A percentile compares a stretch with the other conserved stretches of the same genome.
Evolutionary conservation across 73 alveolate genomes (phyloP).

Genomic region (Paramecium octaurelia): DNA sequence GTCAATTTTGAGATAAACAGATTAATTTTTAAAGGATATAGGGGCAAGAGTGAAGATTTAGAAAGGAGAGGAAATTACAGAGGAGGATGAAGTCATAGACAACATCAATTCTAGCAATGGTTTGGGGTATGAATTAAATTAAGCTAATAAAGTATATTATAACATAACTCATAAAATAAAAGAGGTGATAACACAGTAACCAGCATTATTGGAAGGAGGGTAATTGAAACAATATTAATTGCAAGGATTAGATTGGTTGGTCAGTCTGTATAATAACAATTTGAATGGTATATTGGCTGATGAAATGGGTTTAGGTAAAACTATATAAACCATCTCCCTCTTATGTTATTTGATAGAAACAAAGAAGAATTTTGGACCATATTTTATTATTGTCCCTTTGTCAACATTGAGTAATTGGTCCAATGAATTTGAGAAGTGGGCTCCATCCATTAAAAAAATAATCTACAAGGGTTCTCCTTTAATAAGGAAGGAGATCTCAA

Average conservation of each 20-base stretch:
- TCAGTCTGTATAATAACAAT: conserved; percentile 92
- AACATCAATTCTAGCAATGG: conserved; percentile 61
- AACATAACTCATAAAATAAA: conserved; percentile 90
- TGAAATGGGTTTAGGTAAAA: conserved; percentile 99
- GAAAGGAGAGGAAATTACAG: conserved; percentile 75
- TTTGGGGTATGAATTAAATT: conserved; percentile 53
- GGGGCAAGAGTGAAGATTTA: conserved; percentile 94
- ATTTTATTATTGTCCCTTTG: conserved; percentile 95
- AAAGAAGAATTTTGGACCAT: conserved; percentile 95
- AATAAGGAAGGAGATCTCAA: conserved; percentile 76
- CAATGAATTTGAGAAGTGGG: conserved; percentile 97
- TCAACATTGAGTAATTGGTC: conserved; percentile 98
- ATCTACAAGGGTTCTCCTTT: conserved; percentile 92
- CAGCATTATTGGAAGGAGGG: conserved; percentile 90
- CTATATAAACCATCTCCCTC: conserved; percentile 93
- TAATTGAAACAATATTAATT: conserved; percentile 80
- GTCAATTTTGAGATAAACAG: conserved; percentile 94
- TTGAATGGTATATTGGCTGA: conserved; percentile 98
- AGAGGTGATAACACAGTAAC: conserved; percentile 90
- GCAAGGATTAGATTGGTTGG: conserved; percentile 95
- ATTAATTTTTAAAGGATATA: conserved; percentile 86
- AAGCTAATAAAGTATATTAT: conserved; percentile 84
- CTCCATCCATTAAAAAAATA: conserved; percentile 92
- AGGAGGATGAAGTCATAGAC: conserved; percentile 62
- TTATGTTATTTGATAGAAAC: conserved; percentile 89